Evolutionary conservation across 2,329 filamentous ascomycete species (phyloP), one percentile per base, ranked within the genome.

Genomic region (Aspergillus japonicus): DNA sequence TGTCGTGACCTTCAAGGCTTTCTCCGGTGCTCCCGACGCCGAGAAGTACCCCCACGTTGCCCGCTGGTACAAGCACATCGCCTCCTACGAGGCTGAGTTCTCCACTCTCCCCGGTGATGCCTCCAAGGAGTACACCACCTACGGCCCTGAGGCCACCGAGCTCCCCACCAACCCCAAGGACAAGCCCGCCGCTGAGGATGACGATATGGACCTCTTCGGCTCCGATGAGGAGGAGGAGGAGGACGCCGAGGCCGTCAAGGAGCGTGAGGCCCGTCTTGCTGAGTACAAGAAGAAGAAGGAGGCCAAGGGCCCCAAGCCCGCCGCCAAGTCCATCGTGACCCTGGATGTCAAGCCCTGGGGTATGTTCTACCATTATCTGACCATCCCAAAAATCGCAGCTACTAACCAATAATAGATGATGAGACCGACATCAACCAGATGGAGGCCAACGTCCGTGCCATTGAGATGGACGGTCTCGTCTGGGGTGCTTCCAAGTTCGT

Each of bases 31-130:
- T 62, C 95, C 95, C 71, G 87, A 89, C 69, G 86, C 89, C 73
- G 83, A 85, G 79, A 96, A 96, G 85, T 96, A 90, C 88, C 92
- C 94, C 74, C 85, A 96, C 83, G 92, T 90, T 75, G 92, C 91
- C 76, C 90, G 95, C 80, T 99, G 95, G 95, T 97, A 96, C 88
- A 96, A 96, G 87, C 94, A 99, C 87, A 91, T 97, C 77, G 87
- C 90, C 78, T 90, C 90, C 71, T 96, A 91, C 83, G 89, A 96
- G 85, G 85, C 89, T 69, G 94, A 98, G 81, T 98, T 98, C 84
- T 84, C 89, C 73, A 90, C 88, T 67, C 90, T 99, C 55, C 86
- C 92, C 61, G 95, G 95, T 79, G 94, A 98, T 82, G 87, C 93
- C 71, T 89, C 90, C 79, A 92, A 95, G 85, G 84, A 89, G 69